These are phyloP conservation scores for Macrolepiota fuliginosa DNA, from an alignment of 768 basidiomycete species.

Conservation along the genomic window DNA sequence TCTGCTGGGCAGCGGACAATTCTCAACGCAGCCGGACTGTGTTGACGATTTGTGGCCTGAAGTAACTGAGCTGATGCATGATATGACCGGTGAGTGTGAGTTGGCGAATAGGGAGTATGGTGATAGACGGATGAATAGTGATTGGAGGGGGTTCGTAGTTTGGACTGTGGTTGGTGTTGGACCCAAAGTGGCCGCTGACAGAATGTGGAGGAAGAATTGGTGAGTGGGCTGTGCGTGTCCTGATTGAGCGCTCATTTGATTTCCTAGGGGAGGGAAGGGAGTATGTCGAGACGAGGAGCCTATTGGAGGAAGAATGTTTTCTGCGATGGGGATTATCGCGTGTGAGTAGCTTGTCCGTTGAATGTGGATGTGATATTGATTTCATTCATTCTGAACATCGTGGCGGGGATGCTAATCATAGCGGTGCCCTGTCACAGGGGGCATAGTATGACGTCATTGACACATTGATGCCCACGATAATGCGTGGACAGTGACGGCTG, in stretches of 20 bases:
- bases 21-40: no score
- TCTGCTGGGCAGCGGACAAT: constrained; percentile 29
- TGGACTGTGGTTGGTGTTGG: neutral
- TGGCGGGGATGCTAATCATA: neutral
- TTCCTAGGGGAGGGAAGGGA: neutral
- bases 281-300: neutral
- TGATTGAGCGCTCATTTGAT: neutral
- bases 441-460: no score
- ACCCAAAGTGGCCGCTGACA: neutral
- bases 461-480: no score
- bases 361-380: neutral
- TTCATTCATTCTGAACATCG: neutral
- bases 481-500: no score
- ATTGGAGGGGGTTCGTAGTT: neutral
- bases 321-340: neutral
- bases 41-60: neutral
- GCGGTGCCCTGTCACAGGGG: no score
- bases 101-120: neutral
- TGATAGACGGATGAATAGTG: neutral
- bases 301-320: neutral
- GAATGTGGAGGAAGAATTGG: neutral
- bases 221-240: neutral
- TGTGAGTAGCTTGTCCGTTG: neutral
- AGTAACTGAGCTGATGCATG: neutral
- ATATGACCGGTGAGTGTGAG: no score